These are phyloP conservation scores for Auxenochlorella protothecoides DNA, from an alignment of 139 green algal species.

Conservation along the genomic window DNA sequence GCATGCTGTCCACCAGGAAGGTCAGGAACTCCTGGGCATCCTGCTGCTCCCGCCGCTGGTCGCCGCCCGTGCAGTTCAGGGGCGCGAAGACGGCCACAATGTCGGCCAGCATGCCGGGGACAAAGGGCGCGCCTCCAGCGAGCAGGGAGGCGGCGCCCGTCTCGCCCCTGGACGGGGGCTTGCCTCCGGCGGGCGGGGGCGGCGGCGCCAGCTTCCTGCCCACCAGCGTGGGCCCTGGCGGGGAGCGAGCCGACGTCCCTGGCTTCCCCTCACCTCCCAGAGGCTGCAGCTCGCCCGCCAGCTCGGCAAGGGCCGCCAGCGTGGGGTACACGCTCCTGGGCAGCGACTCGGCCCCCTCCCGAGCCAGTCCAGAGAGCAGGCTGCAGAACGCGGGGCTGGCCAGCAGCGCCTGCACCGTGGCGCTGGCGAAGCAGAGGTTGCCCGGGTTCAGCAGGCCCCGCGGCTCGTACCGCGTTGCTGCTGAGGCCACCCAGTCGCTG, in stretches of 20 bases:
- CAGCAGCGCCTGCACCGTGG: conserved; percentile 59
- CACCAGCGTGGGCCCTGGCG: no score
- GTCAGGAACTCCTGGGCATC: conserved; percentile 76
- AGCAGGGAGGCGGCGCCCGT: not conserved
- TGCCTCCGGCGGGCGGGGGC: not conserved
- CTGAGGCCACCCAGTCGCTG: no score
- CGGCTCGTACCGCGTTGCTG: conserved; percentile 15
- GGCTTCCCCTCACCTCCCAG: not conserved
- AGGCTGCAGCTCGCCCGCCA: conserved; percentile 37
- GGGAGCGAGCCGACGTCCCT: no score
- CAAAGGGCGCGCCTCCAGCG: conserved; percentile 39
- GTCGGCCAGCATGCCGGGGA: conserved; percentile 46
- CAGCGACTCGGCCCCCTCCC: no score
- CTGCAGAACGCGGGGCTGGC: conserved; percentile 47
- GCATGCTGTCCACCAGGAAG: conserved; percentile 53
- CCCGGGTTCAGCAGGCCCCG: conserved; percentile 64
- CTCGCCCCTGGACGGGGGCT: no score
- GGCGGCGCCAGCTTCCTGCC: conserved; percentile 3
- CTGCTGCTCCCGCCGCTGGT: conserved; percentile 55
- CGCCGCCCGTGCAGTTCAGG: conserved; percentile 3
- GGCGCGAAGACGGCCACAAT: conserved; percentile 50
- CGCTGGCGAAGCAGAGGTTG: conserved; percentile 78
- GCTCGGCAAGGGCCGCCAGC: conserved; percentile 35
- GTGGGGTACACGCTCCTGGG: conserved; percentile 21
- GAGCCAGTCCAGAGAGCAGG: conserved; percentile 19